Evolutionary conservation across 352 stramenopile genomes (phyloP), one percentile per base, ranked within the genome.

Genomic region (Globisporangium spinosum): DNA sequence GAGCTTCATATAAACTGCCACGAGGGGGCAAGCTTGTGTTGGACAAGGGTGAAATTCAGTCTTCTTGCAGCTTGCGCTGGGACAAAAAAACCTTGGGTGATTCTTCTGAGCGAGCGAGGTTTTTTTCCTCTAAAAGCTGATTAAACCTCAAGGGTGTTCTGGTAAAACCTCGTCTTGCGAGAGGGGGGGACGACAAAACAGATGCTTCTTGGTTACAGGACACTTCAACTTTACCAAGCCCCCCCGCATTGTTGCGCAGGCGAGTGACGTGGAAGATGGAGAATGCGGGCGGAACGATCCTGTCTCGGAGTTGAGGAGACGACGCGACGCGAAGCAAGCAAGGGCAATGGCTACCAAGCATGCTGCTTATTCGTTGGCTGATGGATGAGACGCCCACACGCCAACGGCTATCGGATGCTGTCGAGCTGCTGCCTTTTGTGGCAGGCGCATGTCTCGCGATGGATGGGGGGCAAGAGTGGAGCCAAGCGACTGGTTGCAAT

Each of bases 11-110:
- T 58, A 58, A 59, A 58, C 49, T 3, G 1, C 15, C 38, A 15
- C 38, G 35, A 13, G 58, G 34, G 58, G 29, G 58, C 38, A 43
- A 64, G 43, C 53, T 15, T 32, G 53, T 27, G 27, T 45, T 27
- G 20, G 55, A 43, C 55, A 61, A 27, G 22, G 22, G 10, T 3
- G 34, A 62, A 59, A 59, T 58, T 58, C 20, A 9, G 49, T 8
- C 49, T 56, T 22, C 29, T 32, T 32, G 29, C 27, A 32, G 3
- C 29, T 32, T 38, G 32, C 7, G n/a, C 22, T 49, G 8, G 23
- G n/a, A 43, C 17, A 29, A 12, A 58, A 65, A 65, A 65, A 65
- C 59, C 59, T 65, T 65, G 59, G 58, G 38, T 65, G 59, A 65
- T 38, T 53, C n/a, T 53, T 57, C 8, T 47, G 17, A 3, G 6